phyloP scores from a whole-genome alignment of 2,329 filamentous ascomycete species.

The Alternaria viburni region DNA sequence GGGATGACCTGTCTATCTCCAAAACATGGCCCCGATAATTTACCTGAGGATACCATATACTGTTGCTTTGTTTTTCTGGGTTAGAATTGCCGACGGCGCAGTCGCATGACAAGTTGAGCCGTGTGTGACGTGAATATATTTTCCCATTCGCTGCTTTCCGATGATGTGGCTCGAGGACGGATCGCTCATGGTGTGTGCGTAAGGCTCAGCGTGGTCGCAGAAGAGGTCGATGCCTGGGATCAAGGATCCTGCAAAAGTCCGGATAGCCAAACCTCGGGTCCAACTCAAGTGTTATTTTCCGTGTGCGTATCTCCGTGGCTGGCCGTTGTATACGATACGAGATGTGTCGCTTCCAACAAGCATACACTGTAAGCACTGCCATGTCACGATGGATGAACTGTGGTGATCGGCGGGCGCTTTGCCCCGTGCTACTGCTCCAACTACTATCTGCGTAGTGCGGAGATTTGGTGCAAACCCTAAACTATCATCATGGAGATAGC shows the following conservation, averaged over 20 bases:
- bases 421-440: neutral
- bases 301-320: neutral
- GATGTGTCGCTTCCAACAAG: neutral
- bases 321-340: neutral
- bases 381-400: neutral
- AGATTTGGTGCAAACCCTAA: neutral
- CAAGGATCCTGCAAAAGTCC: neutral
- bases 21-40: too few relatives aligned
- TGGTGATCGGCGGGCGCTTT: neutral
- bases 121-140: slow-evolving; percentile 3
- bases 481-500: neutral
- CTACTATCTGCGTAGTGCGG: neutral
- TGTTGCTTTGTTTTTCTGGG: neutral
- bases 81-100: slow-evolving; percentile 6
- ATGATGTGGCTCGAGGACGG: neutral
- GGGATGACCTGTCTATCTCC: neutral
- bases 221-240: slow-evolving; percentile 1
- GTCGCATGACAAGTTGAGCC: neutral
- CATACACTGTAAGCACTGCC: neutral
- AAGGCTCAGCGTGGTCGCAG: slow-evolving; percentile 13
- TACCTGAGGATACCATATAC: neutral
- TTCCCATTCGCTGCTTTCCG: slow-evolving; percentile 1
- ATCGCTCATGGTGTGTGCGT: slow-evolving; percentile 1
- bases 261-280: neutral
- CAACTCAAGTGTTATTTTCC: neutral